These are phyloP conservation scores for Atalantia buxifolia DNA, from an alignment of 345 rosid species.

Conservation along the genomic window DNA sequence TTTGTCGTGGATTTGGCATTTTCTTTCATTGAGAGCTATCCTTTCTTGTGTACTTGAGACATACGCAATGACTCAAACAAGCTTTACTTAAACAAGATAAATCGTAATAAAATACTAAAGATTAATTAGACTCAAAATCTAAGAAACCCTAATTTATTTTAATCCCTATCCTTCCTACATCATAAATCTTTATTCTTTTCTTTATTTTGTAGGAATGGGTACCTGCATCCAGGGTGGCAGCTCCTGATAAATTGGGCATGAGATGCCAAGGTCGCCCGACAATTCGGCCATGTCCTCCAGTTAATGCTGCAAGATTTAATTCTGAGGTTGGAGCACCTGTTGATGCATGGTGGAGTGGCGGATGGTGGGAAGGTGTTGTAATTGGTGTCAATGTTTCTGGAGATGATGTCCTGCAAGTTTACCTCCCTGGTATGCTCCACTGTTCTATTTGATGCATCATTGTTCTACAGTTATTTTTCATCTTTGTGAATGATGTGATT, in stretches of 20 bases:
- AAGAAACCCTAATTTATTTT: too few relatives aligned
- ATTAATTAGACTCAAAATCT: too few relatives aligned
- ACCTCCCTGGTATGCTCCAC: constrained; percentile 39
- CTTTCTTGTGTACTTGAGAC: too few relatives aligned
- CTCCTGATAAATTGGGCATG: constrained; percentile 44
- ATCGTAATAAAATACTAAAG: too few relatives aligned
- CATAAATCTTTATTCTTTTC: not conserved
- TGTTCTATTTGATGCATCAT: not conserved
- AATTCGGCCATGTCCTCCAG: constrained; percentile 38
- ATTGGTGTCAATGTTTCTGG: constrained; percentile 4
- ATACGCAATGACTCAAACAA: too few relatives aligned
- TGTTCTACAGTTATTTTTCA: not conserved
- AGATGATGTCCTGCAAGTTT: constrained; percentile 29
- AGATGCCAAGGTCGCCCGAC: constrained; percentile 40
- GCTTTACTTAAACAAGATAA: too few relatives aligned
- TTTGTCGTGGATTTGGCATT: too few relatives aligned
- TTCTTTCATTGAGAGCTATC: too few relatives aligned
- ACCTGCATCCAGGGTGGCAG: constrained; percentile 27
- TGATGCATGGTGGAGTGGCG: constrained; percentile 52
- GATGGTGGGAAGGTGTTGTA: constrained; percentile 59
- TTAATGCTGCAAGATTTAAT: not conserved
- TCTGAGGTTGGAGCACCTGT: constrained; percentile 36
- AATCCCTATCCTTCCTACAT: too few relatives aligned
- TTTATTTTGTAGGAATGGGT: constrained; percentile 46
- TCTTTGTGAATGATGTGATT: not conserved